Evolutionary conservation across 306 rosid genomes (phyloP).

Genomic region (Abrus pulchellus): DNA sequence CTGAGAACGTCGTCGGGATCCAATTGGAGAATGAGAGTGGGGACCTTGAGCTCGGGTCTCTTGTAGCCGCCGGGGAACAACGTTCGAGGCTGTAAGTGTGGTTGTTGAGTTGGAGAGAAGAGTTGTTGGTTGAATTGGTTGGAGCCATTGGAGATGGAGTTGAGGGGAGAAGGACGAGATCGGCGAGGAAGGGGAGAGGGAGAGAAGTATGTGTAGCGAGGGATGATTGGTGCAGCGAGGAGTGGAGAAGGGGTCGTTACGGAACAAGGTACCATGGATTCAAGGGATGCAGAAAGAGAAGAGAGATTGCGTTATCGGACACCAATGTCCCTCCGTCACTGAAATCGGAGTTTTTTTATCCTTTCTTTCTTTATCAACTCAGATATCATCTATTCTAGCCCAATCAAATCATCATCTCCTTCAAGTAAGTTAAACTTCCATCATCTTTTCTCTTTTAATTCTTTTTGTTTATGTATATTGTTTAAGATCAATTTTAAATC

Average conservation of each 20-base stretch:
- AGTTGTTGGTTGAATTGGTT: constrained; percentile 38
- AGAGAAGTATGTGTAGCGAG: constrained; percentile 44
- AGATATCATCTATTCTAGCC: too few species aligned
- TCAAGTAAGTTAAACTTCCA: too few species aligned
- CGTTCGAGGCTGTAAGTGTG: constrained; percentile 58
- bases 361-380: not conserved
- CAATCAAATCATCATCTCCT: too few species aligned
- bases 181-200: constrained; percentile 48
- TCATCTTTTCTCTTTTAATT: too few species aligned
- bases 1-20: constrained; percentile 63
- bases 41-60: constrained; percentile 80
- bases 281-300: not conserved
- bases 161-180: constrained; percentile 22
- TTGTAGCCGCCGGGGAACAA: constrained; percentile 90
- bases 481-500: too few species aligned
- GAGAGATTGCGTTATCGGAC: constrained; percentile 30
- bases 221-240: constrained; percentile 35
- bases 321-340: constrained; percentile 7
- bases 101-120: constrained; percentile 44
- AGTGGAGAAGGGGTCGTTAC: constrained; percentile 42
- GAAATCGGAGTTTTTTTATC: constrained; percentile 20
- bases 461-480: too few species aligned
- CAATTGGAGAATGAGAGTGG: constrained; percentile 70
- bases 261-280: constrained; percentile 45
- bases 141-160: constrained; percentile 56